Evolutionary conservation across 345 rosid species (phyloP).

Genomic region (Citropsis articulata): DNA sequence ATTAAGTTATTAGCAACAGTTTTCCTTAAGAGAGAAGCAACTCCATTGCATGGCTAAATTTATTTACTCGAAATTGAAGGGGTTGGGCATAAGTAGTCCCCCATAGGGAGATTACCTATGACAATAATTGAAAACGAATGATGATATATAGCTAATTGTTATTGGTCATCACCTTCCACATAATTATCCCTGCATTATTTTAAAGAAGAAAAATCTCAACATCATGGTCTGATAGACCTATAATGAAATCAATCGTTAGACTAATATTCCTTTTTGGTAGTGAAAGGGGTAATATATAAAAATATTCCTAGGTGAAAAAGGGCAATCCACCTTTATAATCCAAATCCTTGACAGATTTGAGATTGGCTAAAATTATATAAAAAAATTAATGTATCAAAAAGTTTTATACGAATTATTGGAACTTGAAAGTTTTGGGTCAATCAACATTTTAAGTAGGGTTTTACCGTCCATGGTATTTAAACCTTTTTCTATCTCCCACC

Average conservation of each 20-base stretch:
- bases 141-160: conserved; percentile 11
- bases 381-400: neutral
- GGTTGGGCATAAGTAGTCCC: neutral
- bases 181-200: neutral
- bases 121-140: conserved; percentile 20
- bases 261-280: conserved; percentile 11
- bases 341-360: conserved; percentile 29
- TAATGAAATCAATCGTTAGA: conserved; percentile 2
- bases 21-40: conserved; percentile 2
- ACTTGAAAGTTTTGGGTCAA: neutral
- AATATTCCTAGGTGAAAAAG: conserved; percentile 4
- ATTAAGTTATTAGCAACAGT: neutral
- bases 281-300: conserved; percentile 14
- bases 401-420: conserved; percentile 16
- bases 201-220: conserved; percentile 16
- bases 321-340: conserved; percentile 18
- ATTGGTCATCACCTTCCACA: conserved; percentile 3
- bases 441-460: neutral
- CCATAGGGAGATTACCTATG: conserved; percentile 14
- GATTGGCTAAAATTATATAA: conserved; percentile 8
- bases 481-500: neutral
- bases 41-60: conserved; percentile 8
- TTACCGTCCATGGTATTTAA: neutral
- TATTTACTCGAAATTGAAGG: neutral
- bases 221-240: conserved; percentile 15